Evolutionary conservation across 2,329 filamentous ascomycete species (phyloP), one percentile per base, ranked within the genome.

Genomic region (Pseudogymnoascus sp.): DNA sequence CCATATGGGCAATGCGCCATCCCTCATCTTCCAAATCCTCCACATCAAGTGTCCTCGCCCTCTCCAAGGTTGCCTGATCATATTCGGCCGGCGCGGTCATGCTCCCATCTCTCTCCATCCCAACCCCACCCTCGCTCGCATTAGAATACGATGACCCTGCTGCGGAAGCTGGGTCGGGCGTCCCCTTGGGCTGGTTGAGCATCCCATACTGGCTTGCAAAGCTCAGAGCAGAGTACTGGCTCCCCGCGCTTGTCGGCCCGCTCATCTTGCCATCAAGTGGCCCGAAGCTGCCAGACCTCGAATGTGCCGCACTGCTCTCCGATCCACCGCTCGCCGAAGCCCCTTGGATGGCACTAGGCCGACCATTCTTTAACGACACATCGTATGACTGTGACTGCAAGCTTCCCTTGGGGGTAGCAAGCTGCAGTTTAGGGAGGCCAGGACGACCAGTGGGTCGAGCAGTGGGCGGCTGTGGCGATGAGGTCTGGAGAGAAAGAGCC

Each of bases 1-100:
- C 90, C 73, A 89, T 84, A 71, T 92, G 96, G 9, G 93, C 94
- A 59, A 95, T 92, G 71, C 89, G 86, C 94, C 94, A 99, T 18
- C 91, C 92, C 65, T 96, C 90, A 69, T 97, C 92, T 71, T 97
- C 93, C 57, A 99, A 77, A 67, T 97, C 93, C 69, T 97, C 93
- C 3, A 96, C 93, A 73, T 99, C 94, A 38, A 93, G 77, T 22
- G 87, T 89, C 65, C 90, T 82, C 36, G 91, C 91, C 74, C 88
- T 92, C 67, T 96, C 92, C 50, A 94, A 73, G 58, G 85, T 89
- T 68, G 96, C 75, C 73, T 92, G 87, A 66, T 95, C 91, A 62
- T 97, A 86, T 68, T 87, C 84, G 2, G 85, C 86, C 2, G 94
- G 78, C 3, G 87, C 87, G 69, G 90, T 89, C 74, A 89, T 81